These are phyloP conservation scores for Grosmannia clavigera DNA, from an alignment of 2,329 filamentous ascomycete genomes.

Conservation along the genomic window DNA sequence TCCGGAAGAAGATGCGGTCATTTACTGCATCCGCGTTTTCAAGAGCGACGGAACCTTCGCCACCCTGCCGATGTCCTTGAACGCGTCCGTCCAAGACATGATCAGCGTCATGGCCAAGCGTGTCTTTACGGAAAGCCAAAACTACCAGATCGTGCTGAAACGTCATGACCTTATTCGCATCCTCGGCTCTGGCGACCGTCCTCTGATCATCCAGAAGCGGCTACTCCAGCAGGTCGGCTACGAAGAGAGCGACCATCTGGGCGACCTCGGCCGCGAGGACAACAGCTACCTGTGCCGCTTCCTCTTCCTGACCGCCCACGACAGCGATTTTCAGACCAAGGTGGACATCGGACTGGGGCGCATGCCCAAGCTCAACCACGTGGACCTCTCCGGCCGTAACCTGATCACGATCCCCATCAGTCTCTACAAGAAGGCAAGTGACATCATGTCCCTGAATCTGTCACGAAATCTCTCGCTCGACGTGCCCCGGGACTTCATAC, in stretches of 20 bases:
- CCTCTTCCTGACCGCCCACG: constrained; percentile 80
- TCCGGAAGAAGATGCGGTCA: constrained; percentile 60
- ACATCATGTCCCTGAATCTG: constrained; percentile 90
- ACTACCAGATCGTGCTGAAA: constrained; percentile 90
- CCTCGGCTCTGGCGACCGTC: constrained; percentile 64
- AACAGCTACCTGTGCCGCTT: constrained; percentile 96
- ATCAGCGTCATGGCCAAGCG: constrained; percentile 88
- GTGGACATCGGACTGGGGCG: constrained; percentile 71
- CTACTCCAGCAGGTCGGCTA: constrained; percentile 89
- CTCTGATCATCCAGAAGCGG: constrained; percentile 81
- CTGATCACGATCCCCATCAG: constrained; percentile 90
- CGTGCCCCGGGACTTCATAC: constrained; percentile 91
- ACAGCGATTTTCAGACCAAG: constrained; percentile 64
- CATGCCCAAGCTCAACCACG: constrained; percentile 83
- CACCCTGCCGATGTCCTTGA: constrained; percentile 72
- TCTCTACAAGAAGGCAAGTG: constrained; percentile 78
- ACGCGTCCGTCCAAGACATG: constrained; percentile 76
- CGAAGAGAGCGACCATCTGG: constrained; percentile 70
- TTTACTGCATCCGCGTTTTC: constrained; percentile 93
- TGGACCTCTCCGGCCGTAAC: constrained; percentile 82
- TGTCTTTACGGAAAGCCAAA: constrained; percentile 82
- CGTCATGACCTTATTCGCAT: constrained; percentile 85
- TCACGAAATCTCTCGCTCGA: constrained; percentile 87
- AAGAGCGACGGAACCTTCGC: constrained; percentile 88
- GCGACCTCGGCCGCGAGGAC: constrained; percentile 90